Base-by-base conservation (phyloP, 805 yeast species). In the Komagataella phaffii region DNA sequence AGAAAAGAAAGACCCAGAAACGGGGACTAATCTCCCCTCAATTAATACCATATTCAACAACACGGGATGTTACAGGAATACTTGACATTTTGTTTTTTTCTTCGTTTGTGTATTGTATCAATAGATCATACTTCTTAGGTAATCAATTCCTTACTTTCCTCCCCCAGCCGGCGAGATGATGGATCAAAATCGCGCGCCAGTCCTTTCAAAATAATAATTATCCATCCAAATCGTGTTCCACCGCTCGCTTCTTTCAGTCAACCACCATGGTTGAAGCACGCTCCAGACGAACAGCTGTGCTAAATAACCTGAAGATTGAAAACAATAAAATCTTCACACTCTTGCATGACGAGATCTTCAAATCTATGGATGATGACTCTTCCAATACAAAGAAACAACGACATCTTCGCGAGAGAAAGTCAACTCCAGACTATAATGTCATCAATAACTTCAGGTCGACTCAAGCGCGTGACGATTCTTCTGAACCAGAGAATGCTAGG, bases 321-420 rank as follows among this genome's bases (percentile, higher is more conserved):
- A 73, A 69, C 50, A 70, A 70, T 54, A 66, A 67, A 52, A 60
- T 63, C 17, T 70, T 69, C 53, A 66, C 66, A 46, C 57, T 61
- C 6, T 57, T 70, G 3, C 68, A 65, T 24, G 64, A 65, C 49
- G 64, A 65, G 49, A 66, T 52, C 53, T 65, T 36, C 44, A 54
- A 51, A 7, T 48, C 49, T n/a, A 53, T 51, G n/a, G 61, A 58
- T 17, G 56, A 55, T 7, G 56, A 55, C 2, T 50, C 21, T 10
- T 30, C 40, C 10, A 45, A 18, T 10, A 43, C 45, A 14, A 40
- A 24, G 12, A 55, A 47, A 10, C 51, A 51, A 30, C 49, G 60
- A 52, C 53, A 53, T 45, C 49, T 55, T 7, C 50, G 61, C 24
- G 54, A 55, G 44, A 53, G 61, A 36, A 17, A 58, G 19, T 52